A percentile compares a stretch with the other conserved stretches of the same genome.
These are phyloP conservation scores for Aspergillus sp. DNA, from an alignment of 2,329 filamentous ascomycete genomes.

Conservation along the genomic window DNA sequence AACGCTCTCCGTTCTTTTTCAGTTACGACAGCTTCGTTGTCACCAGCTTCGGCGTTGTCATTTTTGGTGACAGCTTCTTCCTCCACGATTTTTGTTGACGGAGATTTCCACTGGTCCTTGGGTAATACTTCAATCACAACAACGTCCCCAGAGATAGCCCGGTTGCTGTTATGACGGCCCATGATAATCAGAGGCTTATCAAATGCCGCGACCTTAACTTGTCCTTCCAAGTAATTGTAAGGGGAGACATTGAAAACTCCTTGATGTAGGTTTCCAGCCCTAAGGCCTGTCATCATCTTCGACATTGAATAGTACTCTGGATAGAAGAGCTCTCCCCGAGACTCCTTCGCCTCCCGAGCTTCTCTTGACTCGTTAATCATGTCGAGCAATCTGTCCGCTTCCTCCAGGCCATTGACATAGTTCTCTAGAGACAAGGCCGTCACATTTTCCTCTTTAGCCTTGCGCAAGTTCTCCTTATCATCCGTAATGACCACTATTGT, in stretches of 20 bases:
- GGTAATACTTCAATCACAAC: slow-evolving; percentile 92
- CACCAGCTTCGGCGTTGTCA: slow-evolving; percentile 85
- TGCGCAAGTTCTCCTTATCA: slow-evolving; percentile 81
- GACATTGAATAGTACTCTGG: slow-evolving; percentile 86
- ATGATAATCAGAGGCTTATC: slow-evolving; percentile 84
- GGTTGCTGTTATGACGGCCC: slow-evolving; percentile 93
- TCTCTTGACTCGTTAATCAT: slow-evolving; percentile 85
- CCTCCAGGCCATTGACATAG: slow-evolving; percentile 81
- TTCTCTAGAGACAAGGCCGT: slow-evolving; percentile 66
- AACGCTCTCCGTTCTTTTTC: slow-evolving; percentile 82
- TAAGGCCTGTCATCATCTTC: slow-evolving; percentile 90
- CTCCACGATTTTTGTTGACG: slow-evolving; percentile 92
- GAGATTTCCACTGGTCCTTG: slow-evolving; percentile 94
- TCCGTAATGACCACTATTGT: slow-evolving; percentile 91
- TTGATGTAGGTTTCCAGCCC: slow-evolving; percentile 85
- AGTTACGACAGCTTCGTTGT: slow-evolving; percentile 73
- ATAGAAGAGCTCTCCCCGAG: slow-evolving; percentile 73
- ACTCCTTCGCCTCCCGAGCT: slow-evolving; percentile 62
- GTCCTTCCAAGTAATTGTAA: slow-evolving; percentile 96
- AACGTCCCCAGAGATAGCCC: slow-evolving; percentile 85
- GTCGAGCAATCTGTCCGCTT: slow-evolving; percentile 81
- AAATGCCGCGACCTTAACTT: slow-evolving; percentile 85
- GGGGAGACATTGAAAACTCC: slow-evolving; percentile 94
- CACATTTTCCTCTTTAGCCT: slow-evolving; percentile 73
- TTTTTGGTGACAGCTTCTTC: slow-evolving; percentile 90